Conservation (phyloP, 495 filamentous ascomycete species). For the Tuber brumale region DNA sequence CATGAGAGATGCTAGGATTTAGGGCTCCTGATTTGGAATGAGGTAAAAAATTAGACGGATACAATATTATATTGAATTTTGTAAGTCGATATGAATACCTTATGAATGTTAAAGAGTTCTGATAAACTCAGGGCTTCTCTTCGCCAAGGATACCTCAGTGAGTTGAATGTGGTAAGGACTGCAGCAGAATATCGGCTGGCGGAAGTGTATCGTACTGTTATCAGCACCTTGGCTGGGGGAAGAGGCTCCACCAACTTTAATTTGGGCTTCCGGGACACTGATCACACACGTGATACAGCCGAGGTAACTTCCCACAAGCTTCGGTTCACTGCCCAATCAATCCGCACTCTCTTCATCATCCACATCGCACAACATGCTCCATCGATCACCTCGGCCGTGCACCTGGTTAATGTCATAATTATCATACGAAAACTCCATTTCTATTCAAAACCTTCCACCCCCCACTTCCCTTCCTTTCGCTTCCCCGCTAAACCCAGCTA, state of each 20-base stretch:
- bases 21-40: too few species aligned
- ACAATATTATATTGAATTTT: too few species aligned
- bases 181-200: too few species aligned
- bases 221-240: too few species aligned
- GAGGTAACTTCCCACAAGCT: background rate
- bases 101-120: too few species aligned
- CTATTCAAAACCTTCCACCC: background rate
- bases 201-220: background rate
- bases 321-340: background rate
- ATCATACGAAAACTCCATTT: background rate
- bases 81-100: too few species aligned
- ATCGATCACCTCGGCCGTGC: background rate
- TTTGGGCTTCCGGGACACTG: background rate
- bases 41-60: too few species aligned
- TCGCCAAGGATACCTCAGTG: too few species aligned
- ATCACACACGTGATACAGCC: background rate
- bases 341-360: background rate
- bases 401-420: background rate
- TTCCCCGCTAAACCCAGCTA: background rate
- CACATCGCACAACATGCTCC: background rate
- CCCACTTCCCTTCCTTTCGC: background rate
- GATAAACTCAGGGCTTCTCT: too few species aligned
- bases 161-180: too few species aligned
- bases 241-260: too few species aligned
- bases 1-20: too few species aligned